Base-by-base conservation (phyloP, 805 yeast species). In the Candida argentea region DNA sequence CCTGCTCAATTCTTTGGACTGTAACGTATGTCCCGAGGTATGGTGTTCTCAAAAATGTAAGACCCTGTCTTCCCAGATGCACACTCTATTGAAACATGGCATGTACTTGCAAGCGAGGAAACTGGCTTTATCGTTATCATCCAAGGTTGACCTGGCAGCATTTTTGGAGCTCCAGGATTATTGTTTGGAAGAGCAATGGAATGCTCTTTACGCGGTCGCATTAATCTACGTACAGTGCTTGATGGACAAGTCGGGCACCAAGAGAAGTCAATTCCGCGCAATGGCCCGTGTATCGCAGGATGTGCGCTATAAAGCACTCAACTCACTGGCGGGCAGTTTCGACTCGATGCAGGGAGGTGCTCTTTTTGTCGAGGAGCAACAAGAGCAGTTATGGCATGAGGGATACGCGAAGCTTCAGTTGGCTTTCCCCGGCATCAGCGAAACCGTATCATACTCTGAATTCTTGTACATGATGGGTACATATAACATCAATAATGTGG, bases 31-130 rank as follows among this genome's bases (percentile, higher is more conserved):
- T 40, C 49, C 64, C 5, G 79, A 73, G 28, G 56, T 74, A 27
- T 83, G 91, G 89, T 83, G 94, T 50, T 65, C 75, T 5, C 58
- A 53, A 26, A 49, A 46, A 6, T 83, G 94, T 56, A 73, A 75
- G 42, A 66, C 63, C 32, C 37, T 38, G 13, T 76, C 76, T 40
- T 20, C 18, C 14, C 20, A 24, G 14, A 26, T 54, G 14, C 94
- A 84, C 46, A 52, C 55, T 1, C 48, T 61, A 3, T 57, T 77
- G 31, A 74, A 75, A 46, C 93, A 84, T 45, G 58, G 57, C 29
- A 44, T 62, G 6, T 55, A 38, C 32, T 40, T 40, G 24, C 49
- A 51, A 6, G 54, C 55, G n/a, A 48, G 51, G 5, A 42, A 43
- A 28, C 49, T 54, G 37, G 20, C 9, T 7, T 18, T 10, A 8